Evolutionary conservation across 495 filamentous ascomycete genomes (phyloP).

Genomic region (Hapsidospora chrysogenum): DNA sequence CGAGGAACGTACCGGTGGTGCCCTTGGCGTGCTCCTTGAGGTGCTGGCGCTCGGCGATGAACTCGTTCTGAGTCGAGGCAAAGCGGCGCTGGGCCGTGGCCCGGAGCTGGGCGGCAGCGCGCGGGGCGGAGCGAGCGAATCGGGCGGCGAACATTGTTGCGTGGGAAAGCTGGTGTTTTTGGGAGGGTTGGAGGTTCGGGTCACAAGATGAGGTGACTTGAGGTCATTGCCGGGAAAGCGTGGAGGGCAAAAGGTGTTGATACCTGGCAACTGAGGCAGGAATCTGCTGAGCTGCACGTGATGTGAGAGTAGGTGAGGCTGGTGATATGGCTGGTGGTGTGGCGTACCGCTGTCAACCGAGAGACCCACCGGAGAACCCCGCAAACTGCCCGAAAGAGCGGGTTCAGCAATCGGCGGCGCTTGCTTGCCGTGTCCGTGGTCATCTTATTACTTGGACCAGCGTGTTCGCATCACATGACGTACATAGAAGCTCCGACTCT

Average conservation of each 20-base stretch:
- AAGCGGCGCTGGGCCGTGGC: constrained; percentile 49
- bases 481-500: not conserved
- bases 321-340: too few species aligned
- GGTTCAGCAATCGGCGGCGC: too few species aligned
- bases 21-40: constrained; percentile 74
- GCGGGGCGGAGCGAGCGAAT: constrained; percentile 18
- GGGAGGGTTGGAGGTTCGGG: constrained; percentile 9
- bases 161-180: too few species aligned
- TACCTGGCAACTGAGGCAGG: constrained; percentile 2
- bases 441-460: too few species aligned
- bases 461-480: constrained; percentile 11
- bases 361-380: too few species aligned
- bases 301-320: too few species aligned
- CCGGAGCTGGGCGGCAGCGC: constrained; percentile 36
- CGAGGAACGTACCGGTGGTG: constrained; percentile 48
- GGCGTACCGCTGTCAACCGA: too few species aligned
- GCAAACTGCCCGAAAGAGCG: too few species aligned
- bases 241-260: constrained; percentile 5
- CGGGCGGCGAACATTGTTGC: constrained; percentile 13
- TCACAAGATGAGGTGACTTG: constrained; percentile 11
- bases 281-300: too few species aligned
- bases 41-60: constrained; percentile 68
- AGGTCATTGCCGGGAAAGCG: constrained; percentile 14
- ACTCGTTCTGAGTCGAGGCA: constrained; percentile 65
- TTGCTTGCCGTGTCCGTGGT: too few species aligned